Evolutionary conservation across 2,329 filamentous ascomycete species (phyloP).

Genomic region (Phaeophleospora eucalypticola): DNA sequence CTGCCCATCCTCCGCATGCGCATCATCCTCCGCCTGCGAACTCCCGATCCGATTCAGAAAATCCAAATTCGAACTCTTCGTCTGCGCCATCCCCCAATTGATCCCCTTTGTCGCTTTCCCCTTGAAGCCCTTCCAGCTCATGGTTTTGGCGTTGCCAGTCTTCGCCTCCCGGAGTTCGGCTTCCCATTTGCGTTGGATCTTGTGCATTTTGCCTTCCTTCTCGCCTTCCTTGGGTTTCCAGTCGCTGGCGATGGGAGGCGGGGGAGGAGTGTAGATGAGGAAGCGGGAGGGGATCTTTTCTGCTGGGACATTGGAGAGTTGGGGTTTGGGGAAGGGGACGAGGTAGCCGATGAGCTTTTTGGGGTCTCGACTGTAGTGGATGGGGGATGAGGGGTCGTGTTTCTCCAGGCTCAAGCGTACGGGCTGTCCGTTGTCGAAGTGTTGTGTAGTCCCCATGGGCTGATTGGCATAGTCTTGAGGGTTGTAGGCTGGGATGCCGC

Average conservation of each 20-base stretch:
- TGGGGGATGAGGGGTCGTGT: conserved; percentile 24
- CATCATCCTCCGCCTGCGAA: conserved; percentile 6
- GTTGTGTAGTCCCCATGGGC: conserved; percentile 5
- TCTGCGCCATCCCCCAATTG: conserved; percentile 38
- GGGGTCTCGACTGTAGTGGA: conserved; percentile 41
- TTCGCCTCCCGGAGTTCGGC: conserved; percentile 43
- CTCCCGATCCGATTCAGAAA: conserved; percentile 40
- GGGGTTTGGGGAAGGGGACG: conserved; percentile 43
- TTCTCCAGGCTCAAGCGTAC: conserved; percentile 13
- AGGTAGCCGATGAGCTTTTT: conserved; percentile 43
- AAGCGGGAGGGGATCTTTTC: conserved; percentile 39
- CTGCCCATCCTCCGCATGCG: conserved; percentile 13
- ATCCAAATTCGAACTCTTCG: conserved; percentile 40
- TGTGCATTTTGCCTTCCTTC: conserved; percentile 42
- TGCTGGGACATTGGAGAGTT: conserved; percentile 23
- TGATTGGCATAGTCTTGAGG: conserved; percentile 13
- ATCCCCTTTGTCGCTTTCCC: conserved; percentile 40
- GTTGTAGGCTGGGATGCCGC: conserved; percentile 10
- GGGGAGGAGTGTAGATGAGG: conserved; percentile 44
- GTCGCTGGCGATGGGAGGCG: conserved; percentile 33
- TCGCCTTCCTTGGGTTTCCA: conserved; percentile 40
- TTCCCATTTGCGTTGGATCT: conserved; percentile 45
- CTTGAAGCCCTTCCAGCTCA: conserved; percentile 44
- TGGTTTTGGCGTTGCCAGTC: conserved; percentile 31
- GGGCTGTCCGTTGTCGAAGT: conserved; percentile 5